Evolutionary conservation across 805 yeast genomes (phyloP), one percentile per base, ranked within the genome.

Genomic region (Henningerozyma blattae): DNA sequence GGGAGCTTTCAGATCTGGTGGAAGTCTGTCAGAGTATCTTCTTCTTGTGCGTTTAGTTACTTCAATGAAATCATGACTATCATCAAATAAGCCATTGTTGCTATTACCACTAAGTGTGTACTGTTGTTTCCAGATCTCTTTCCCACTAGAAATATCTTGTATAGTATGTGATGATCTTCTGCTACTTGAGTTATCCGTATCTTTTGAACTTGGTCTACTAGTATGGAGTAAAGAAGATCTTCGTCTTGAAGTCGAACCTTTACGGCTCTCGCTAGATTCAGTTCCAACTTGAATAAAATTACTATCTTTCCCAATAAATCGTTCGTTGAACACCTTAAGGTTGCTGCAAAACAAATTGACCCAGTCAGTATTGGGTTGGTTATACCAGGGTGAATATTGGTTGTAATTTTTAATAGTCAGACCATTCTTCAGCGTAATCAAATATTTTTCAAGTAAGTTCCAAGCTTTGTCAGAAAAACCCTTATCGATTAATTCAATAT

Each of bases 231-330:
- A 34, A 5, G 43, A 35, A 6, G 41, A 34, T 25, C 40, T 32
- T 27, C 43, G 31, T 22, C 44, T 34, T 13, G 18, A 15, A 15
- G 13, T 26, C 0, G 24, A 4, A 13, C 6, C 20, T 25, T 18
- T 27, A 3, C 12, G 25, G 29, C 4, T 15, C 26, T 15, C 14
- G 9, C 15, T 3, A 17, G 3, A 4, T 13, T 2, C 17, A 15
- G 3, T 37, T 30, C 25, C 41, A 37, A 56, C 33, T 2, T 68
- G 66, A n/a, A 47, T 50, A 36, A 62, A 64, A 6, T 39, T 29
- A 13, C 56, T 59, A 19, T 53, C 46, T 8, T 46, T 39, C 7
- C 56, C 59, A 38, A 70, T 53, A 37, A 67, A 70, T 4, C 50
- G 47, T 15, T 56, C 57, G 37, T 71, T 69, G 44, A 62, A 70